Base-by-base conservation (phyloP, 2,329 filamentous ascomycete species). In the Blastomyces parvus region DNA sequence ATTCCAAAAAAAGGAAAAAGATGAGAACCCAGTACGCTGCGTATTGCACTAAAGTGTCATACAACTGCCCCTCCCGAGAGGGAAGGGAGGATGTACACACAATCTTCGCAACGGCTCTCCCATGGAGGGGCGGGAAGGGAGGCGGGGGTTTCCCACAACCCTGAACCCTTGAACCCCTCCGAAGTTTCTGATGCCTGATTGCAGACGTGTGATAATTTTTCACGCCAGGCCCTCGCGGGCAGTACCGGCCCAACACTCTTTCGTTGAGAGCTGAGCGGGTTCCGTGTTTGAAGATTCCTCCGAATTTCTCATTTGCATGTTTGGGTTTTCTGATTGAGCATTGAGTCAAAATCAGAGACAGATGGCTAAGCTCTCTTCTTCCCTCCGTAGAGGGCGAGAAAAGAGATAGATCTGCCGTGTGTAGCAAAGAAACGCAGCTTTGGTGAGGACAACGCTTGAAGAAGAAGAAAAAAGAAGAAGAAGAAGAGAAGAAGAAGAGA, bases 371-470 rank as follows among this genome's bases (percentile, higher is more conserved):
- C 48, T 25, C 48, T 38, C 27, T 53, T 4, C 33, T 56, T 19
- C 33, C 19, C 33, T 33, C 9, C 22, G 33, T 3, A 56, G 52
- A 56, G 52, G 3, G 52, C 9, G 9, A 13, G 4, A 22, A 14
- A 66, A 56, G 38, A 52, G 61, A 55, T 62, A 52, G 72, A 70
- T 81, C 81, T 90, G 83, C 80, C 84, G 76, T 85, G 84, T 89
- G 88, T 88, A 88, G 89, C 89, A 92, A 91, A 90, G 89, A 92
- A 92, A 92, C 88, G 88, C 89, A 89, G 89, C 90, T 84, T 90
- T 92, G 88, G 86, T 83, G 84, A 88, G 88, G 88, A 87, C 86
- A 88, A 85, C 86, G 86, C 87, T 89, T 88, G 81, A 67, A 70
- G 77, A 74, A 73, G 75, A 73, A 78, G 77, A 73, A 75, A 73